phyloP scores from a whole-genome alignment of 768 basidiomycete genomes.

The Tremella fuciformis region DNA sequence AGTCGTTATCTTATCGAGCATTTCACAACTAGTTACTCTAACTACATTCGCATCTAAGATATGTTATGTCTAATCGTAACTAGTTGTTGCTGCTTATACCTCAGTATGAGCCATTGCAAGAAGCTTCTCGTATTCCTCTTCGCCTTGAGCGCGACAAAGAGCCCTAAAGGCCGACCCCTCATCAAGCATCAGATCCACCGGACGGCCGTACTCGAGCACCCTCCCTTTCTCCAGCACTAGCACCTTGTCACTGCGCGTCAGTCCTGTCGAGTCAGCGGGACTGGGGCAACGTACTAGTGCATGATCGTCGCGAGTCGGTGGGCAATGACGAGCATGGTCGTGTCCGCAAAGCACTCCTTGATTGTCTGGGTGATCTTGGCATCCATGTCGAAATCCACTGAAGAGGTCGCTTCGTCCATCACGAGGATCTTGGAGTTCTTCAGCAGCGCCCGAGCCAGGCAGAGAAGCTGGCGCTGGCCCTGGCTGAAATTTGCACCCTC shows the following conservation, averaged over 20 bases:
- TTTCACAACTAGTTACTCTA: no score
- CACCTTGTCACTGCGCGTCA: conserved; percentile 28
- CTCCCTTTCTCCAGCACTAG: conserved; percentile 43
- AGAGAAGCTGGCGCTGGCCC: conserved; percentile 50
- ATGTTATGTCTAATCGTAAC: no score
- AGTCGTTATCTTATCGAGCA: no score
- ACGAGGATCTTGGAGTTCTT: conserved; percentile 47
- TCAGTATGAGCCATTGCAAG: conserved; percentile 13
- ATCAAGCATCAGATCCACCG: conserved; percentile 31
- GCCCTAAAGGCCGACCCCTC: conserved; percentile 29
- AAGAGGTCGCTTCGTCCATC: conserved; percentile 51
- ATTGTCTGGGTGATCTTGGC: conserved; percentile 49
- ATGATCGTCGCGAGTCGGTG: conserved; percentile 51
- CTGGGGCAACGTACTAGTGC: conserved; percentile 21
- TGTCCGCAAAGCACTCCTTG: conserved; percentile 43
- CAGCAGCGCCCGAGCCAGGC: conserved; percentile 48
- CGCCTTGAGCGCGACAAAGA: conserved; percentile 46
- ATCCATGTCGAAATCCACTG: conserved; percentile 52
- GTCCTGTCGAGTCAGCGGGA: neutral
- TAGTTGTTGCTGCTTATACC: neutral
- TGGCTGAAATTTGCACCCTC: conserved; percentile 46
- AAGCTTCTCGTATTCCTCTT: conserved; percentile 42
- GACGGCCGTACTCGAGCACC: conserved; percentile 46
- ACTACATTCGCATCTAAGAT: no score
- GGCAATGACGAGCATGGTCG: conserved; percentile 50